A percentile compares a stretch with the other conserved stretches of the same genome.
phyloP scores from a whole-genome alignment of 1,284 basidiomycete species.

The Papiliotrema nemorosa region DNA sequence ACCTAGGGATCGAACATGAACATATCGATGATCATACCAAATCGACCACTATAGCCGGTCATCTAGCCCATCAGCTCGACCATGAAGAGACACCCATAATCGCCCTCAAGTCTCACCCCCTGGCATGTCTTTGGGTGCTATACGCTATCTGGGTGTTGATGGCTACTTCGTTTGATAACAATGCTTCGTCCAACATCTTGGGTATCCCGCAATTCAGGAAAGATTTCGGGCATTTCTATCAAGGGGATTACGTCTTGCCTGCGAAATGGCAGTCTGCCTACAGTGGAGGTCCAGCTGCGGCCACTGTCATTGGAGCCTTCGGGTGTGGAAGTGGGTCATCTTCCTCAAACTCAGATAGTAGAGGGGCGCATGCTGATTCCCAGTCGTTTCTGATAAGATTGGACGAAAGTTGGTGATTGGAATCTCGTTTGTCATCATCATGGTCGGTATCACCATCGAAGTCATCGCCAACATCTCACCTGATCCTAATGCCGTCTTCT shows the following conservation, averaged over 20 bases:
- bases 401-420: conserved; percentile 7
- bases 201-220: conserved; percentile 5
- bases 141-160: conserved; percentile 5
- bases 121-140: conserved; percentile 3
- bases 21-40: neutral
- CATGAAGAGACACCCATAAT: conserved; percentile 2
- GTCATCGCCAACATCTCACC: conserved; percentile 5
- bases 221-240: conserved; percentile 1
- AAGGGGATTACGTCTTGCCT: neutral
- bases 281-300: conserved; percentile 3
- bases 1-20: no score
- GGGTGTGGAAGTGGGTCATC: neutral
- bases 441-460: conserved; percentile 10
- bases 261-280: conserved; percentile 11
- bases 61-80: neutral
- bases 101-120: conserved; percentile 1
- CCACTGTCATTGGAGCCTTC: conserved; percentile 4
- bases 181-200: neutral
- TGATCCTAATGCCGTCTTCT: conserved; percentile 11
- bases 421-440: conserved; percentile 2
- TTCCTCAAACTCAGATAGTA: no score
- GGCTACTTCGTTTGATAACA: conserved; percentile 4
- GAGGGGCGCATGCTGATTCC: no score
- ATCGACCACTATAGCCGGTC: neutral
- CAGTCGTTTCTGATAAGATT: neutral